These are phyloP conservation scores for Neltuma alba DNA, from an alignment of 306 rosid species.

Conservation along the genomic window DNA sequence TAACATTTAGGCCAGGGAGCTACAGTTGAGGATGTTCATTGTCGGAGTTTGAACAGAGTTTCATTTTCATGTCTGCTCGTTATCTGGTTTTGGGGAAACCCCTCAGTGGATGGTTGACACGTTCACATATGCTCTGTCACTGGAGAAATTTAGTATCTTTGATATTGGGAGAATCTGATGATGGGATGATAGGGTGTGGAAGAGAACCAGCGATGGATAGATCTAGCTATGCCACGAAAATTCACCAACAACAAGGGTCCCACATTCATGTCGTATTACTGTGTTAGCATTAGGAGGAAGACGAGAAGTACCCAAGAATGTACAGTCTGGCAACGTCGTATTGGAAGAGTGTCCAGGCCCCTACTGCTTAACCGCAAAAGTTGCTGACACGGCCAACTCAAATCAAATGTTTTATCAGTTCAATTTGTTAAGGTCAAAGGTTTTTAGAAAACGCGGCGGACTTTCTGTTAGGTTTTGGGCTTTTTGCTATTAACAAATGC, in stretches of 20 bases:
- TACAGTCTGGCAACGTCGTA: conserved; percentile 34
- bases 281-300: no score
- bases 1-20: conserved; percentile 64
- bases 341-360: neutral
- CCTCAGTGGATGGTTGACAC: conserved; percentile 42
- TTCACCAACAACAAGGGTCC: conserved; percentile 36
- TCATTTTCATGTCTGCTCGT: conserved; percentile 36
- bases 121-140: conserved; percentile 35
- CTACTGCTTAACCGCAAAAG: neutral
- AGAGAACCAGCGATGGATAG: neutral
- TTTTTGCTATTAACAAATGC: neutral
- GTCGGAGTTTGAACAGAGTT: conserved; percentile 28
- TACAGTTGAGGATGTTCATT: neutral
- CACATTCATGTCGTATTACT: conserved; percentile 24
- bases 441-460: no score
- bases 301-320: neutral
- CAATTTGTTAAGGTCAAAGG: neutral
- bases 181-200: conserved; percentile 1
- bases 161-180: neutral
- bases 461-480: neutral
- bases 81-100: conserved; percentile 42
- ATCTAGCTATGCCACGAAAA: conserved; percentile 32
- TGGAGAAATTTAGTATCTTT: conserved; percentile 10
- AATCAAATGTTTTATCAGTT: neutral
- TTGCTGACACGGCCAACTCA: neutral